Base-by-base conservation (phyloP, 2,329 filamentous ascomycete species). In the Immersiporthe knoxdaviesiana region DNA sequence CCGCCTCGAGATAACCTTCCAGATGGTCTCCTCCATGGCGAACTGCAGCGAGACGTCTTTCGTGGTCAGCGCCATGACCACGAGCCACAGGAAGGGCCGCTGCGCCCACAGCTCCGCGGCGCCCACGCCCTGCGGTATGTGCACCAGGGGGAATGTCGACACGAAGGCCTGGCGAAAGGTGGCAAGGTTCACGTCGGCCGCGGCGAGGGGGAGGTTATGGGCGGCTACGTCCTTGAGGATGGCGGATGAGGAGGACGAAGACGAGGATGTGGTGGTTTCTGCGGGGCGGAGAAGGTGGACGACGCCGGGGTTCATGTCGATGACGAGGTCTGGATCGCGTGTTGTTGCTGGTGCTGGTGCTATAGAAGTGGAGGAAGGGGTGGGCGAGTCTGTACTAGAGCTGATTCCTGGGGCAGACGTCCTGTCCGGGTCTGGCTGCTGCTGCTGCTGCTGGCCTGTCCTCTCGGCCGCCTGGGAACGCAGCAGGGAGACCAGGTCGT, bases 21-120 rank as follows among this genome's bases (percentile, higher is more conserved):
- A 72, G 21, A 70, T 68, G 4, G 70, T 72, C 62, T 72, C 65
- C 37, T 72, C 70, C 65, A 72, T 70, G 1, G 68, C 63, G 44
- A 72, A 72, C 44, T 72, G 70, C 32, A 52, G 24, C 2, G 65
- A 35, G 6, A 68, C n/a, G 5, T 41, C 27, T 41, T 41, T 62
- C 6, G 21, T 60, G 6, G 70, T 70, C 50, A 72, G n/a, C 27
- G 62, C 50, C 64, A 59, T 67, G 27, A 62, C 47, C 7, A 68
- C 66, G 30, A 68, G 60, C 66, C 66, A 68, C 27, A 68, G 50
- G 18, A 68, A 68, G 16, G 66, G 66, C 30, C 41, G 54, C 27
- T 58, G 66, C 5, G 39, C 32, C 30, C 32, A 61, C 18, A 68
- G 59, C 14, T 68, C 66, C 35, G 41, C 44, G 16, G 66, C 30